Conservation (phyloP, 139 green algal genomes). For the Monoraphidium neglectum region DNA sequence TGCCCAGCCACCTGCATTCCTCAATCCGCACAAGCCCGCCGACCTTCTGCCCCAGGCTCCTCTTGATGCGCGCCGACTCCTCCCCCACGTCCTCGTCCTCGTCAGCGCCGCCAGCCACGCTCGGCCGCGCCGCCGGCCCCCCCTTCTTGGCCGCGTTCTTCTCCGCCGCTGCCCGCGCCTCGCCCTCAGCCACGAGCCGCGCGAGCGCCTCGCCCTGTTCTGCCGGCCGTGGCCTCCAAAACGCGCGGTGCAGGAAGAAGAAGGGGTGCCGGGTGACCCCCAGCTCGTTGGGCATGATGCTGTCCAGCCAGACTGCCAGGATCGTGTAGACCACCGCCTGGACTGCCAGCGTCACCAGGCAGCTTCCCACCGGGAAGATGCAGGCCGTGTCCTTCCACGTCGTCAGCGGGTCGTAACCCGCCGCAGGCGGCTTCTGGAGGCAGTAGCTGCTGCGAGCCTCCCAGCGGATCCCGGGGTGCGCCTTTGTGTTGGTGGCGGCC, state of each 20-base stretch:
- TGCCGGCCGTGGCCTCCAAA: conserved; percentile 25
- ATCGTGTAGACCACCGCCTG: conserved; percentile 56
- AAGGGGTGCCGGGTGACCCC: conserved; percentile 33
- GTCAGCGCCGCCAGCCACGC: not conserved
- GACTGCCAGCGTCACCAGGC: conserved; percentile 48
- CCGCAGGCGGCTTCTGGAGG: conserved; percentile 14
- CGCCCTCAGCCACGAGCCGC: not conserved
- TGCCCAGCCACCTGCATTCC: too few species aligned
- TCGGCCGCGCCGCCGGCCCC: not conserved
- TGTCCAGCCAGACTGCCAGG: conserved; percentile 82
- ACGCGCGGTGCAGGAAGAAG: conserved; percentile 52
- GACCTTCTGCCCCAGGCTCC: too few species aligned
- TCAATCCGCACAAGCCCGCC: too few species aligned
- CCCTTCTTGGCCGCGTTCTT: not conserved
- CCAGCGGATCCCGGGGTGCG: conserved; percentile 48
- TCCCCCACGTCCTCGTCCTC: not conserved
- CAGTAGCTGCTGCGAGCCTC: conserved; percentile 66
- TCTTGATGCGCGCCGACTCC: not conserved
- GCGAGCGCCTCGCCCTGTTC: not conserved
- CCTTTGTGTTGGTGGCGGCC: conserved; percentile 30
- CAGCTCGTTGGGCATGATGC: conserved; percentile 71
- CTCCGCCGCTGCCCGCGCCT: not conserved
- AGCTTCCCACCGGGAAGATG: conserved; percentile 58
- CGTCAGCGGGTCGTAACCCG: not conserved
- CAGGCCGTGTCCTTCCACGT: conserved; percentile 63